These are phyloP conservation scores for Plasmodium gonderi DNA, from an alignment of 169 alveolate species.

Conservation along the genomic window DNA sequence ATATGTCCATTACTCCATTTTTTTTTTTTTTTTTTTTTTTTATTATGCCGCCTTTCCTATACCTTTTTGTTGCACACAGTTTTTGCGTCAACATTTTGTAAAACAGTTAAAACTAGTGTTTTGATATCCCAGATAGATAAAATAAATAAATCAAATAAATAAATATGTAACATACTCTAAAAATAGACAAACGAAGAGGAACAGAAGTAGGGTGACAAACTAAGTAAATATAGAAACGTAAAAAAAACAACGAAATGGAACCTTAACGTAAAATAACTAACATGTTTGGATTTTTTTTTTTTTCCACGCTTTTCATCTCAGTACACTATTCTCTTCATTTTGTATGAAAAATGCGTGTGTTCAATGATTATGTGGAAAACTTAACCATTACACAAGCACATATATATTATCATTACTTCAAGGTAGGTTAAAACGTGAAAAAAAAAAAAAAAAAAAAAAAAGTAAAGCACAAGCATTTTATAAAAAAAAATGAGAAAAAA, in stretches of 20 bases:
- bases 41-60: neutral
- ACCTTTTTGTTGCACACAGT: neutral
- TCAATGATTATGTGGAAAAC: neutral
- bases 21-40: neutral
- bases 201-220: too few species aligned
- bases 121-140: neutral
- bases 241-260: too few species aligned
- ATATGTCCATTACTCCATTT: neutral
- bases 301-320: too few species aligned
- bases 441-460: conserved; percentile 2
- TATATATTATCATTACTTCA: neutral
- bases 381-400: neutral
- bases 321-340: neutral
- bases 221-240: too few species aligned
- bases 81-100: neutral
- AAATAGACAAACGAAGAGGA: too few species aligned
- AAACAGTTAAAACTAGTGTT: neutral
- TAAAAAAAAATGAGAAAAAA: neutral
- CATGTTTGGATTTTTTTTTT: too few species aligned
- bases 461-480: neutral
- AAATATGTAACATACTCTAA: too few species aligned
- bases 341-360: neutral
- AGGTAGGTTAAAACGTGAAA: neutral
- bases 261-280: too few species aligned
- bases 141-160: too few species aligned